Percentiles rank a stretch among this genome's conserved stretches.
Conservation (phyloP, 352 stramenopile species). For the Paralagenidium karlingii region DNA sequence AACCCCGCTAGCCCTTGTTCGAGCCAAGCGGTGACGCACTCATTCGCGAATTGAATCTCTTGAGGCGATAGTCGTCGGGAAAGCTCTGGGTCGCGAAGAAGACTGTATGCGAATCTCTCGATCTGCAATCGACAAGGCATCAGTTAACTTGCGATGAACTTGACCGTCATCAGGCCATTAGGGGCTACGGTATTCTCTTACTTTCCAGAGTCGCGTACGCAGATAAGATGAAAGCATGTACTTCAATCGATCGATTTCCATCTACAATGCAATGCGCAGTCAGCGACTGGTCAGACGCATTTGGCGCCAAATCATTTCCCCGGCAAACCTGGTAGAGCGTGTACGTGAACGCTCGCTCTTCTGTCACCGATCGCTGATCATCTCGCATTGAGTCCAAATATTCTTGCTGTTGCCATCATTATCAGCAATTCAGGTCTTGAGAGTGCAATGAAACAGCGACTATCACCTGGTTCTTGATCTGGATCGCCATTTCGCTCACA, state of each 20-base stretch:
- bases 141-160: too few species aligned
- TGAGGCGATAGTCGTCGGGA: constrained; percentile 52
- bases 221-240: constrained; percentile 80
- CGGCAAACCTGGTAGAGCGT: constrained; percentile 58
- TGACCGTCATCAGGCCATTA: too few species aligned
- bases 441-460: not conserved
- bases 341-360: constrained; percentile 72
- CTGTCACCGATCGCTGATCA: constrained; percentile 38
- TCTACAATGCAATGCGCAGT: constrained; percentile 11
- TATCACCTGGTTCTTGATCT: constrained; percentile 63
- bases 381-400: constrained; percentile 73
- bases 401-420: constrained; percentile 36
- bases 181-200: constrained; percentile 3
- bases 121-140: constrained; percentile 28
- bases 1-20: too few species aligned
- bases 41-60: constrained; percentile 58
- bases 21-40: constrained; percentile 27
- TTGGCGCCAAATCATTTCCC: not conserved
- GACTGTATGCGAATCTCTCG: constrained; percentile 54
- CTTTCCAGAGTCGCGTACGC: constrained; percentile 60
- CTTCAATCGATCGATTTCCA: constrained; percentile 79
- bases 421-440: not conserved
- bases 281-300: not conserved
- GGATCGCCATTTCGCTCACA: constrained; percentile 70
- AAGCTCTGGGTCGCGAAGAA: constrained; percentile 28